These are phyloP conservation scores for Spatholobus suberectus DNA, from an alignment of 306 rosid genomes.

Conservation along the genomic window DNA sequence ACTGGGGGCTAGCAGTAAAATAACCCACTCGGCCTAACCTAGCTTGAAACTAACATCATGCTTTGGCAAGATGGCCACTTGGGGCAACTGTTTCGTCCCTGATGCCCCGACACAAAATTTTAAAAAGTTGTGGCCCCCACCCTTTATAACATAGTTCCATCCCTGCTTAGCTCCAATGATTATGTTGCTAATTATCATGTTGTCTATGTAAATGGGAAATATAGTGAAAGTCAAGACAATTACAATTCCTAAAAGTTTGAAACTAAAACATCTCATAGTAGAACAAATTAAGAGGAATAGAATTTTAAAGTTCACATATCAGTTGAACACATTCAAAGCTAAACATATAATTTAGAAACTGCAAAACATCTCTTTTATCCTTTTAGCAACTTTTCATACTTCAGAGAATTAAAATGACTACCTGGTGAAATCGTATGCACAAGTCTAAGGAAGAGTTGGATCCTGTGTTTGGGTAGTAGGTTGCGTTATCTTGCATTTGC, in stretches of 20 bases:
- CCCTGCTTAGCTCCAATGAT: conserved; percentile 17
- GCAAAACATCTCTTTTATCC: neutral
- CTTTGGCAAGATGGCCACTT: too few relatives aligned
- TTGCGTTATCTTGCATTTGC: neutral
- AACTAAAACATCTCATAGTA: neutral
- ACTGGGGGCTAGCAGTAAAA: too few relatives aligned
- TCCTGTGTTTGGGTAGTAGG: neutral
- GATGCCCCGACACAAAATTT: too few relatives aligned
- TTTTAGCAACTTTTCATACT: neutral
- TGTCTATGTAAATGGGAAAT: neutral
- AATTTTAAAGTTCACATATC: neutral
- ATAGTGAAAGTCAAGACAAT: neutral
- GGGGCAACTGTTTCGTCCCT: too few relatives aligned
- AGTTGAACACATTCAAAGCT: neutral
- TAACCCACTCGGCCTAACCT: too few relatives aligned
- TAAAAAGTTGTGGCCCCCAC: too few relatives aligned
- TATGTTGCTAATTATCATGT: conserved; percentile 1
- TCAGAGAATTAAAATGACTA: neutral
- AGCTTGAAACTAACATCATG: too few relatives aligned
- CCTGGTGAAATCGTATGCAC: neutral
- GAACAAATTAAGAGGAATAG: neutral
- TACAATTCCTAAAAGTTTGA: neutral
- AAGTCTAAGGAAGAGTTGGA: neutral
- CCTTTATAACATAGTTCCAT: too few relatives aligned
- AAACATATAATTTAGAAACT: neutral